Percentiles rank a stretch among this genome's conserved stretches.
phyloP scores from a whole-genome alignment of 2,329 filamentous ascomycete species.

The Mycogone perniciosa region DNA sequence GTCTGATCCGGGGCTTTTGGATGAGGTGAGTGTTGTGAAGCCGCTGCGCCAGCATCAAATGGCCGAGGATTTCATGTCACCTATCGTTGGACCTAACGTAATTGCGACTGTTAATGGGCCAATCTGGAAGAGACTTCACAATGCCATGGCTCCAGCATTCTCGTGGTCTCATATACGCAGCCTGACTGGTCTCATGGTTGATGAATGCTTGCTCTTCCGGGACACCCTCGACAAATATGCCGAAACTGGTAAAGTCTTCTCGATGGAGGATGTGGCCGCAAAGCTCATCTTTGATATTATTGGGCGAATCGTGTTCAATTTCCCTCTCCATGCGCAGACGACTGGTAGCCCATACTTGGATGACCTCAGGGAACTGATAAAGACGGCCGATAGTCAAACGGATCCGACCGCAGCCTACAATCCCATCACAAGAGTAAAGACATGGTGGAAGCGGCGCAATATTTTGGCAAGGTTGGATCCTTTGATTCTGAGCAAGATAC shows the following conservation, averaged over 20 bases:
- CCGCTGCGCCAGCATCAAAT: constrained; percentile 17
- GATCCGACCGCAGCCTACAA: constrained; percentile 6
- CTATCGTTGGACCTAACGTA: constrained; percentile 17
- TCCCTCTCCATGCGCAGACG: constrained; percentile 17
- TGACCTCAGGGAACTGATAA: constrained; percentile 13
- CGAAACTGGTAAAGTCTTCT: constrained; percentile 15
- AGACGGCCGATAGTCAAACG: neutral
- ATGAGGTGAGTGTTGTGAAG: constrained; percentile 18
- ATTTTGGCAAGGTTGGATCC: constrained; percentile 5
- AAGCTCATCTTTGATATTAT: constrained; percentile 22
- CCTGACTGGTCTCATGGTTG: constrained; percentile 20
- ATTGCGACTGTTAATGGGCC: constrained; percentile 22
- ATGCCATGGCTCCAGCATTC: constrained; percentile 22
- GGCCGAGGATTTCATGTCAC: constrained; percentile 10
- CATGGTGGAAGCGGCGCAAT: neutral
- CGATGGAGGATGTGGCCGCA: constrained; percentile 18
- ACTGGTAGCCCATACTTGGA: constrained; percentile 14
- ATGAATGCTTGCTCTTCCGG: constrained; percentile 21
- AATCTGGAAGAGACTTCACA: constrained; percentile 24
- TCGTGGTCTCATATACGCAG: constrained; percentile 19
- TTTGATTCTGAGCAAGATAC: constrained; percentile 3
- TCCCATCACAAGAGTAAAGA: neutral
- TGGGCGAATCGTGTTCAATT: constrained; percentile 18
- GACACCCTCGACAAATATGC: constrained; percentile 10
- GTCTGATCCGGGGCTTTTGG: constrained; percentile 21